Evolutionary conservation across 495 filamentous ascomycete species (phyloP), one percentile per base, ranked within the genome.

Genomic region (Penicillium turbatum): DNA sequence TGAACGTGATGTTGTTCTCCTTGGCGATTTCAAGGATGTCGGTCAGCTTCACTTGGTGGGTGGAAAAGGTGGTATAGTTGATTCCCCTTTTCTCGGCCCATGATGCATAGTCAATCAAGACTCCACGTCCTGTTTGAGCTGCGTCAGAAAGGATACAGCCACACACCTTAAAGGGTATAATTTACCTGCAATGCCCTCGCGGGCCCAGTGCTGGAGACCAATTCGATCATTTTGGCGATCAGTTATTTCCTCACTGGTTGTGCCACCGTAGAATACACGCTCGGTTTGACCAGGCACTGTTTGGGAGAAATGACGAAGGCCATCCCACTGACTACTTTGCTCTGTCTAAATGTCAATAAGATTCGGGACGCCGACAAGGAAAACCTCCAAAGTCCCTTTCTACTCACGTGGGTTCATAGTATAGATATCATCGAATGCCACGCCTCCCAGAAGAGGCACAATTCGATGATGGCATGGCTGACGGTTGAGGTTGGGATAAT

Each of bases 241-340:
- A 32, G 66, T 51, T 38, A 84, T 79, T 49, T 82, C 77, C 1
- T 64, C 60, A 17, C 56, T 64, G 17, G 68, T 76, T 16, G 72
- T 67, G n/a, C 69, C 67, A 54, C 80, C 80, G 62, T 81, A 81
- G 64, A 82, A 82, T 4, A 75, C 51, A 26, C 73, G 66, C 31
- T 65, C 44, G 30, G 69, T 48, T 48, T 69, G 62, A 42, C 67
- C 60, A 17, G 68, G 56, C 11, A 67, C 63, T 1, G 55, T 63
- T 40, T 70, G 67, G 10, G 63, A 67, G 41, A 70, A 70, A 55
- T 88, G 85, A 47, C 82, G 72, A 15, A 88, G 77, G 16, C 83
- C 82, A 65, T 90, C 86, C 86, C 86, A 89, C 65, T 90, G 86
- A 24, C 81, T 85, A 51, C 81, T 80, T 61, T 79, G 77, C 63